Base-by-base conservation (phyloP, 139 green algal species). In the Micromonas pusilla region DNA sequence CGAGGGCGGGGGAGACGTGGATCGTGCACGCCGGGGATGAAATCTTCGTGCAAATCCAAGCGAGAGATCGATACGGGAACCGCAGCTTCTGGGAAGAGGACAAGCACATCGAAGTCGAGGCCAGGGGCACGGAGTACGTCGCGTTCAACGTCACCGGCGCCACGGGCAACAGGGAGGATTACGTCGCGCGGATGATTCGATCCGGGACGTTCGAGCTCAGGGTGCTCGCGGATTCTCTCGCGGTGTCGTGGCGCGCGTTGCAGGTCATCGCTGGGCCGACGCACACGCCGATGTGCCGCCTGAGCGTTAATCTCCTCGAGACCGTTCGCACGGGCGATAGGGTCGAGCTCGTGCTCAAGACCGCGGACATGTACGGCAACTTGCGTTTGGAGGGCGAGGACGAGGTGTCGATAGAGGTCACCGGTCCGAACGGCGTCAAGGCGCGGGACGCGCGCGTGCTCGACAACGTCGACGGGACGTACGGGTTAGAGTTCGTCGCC, bases 361-460 rank as follows among this genome's bases (percentile, higher is more conserved):
- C 72, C 21, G 72, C 62, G 36, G 72, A 78, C 53, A 26, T 32
- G 53, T 70, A 70, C 38, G 72, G 45, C 0, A 78, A 78, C 52
- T 30, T 71, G 26, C 45, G 72, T 20, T 26, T 70, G 26, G 23
- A 62, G 5, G 72, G 72, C 32, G 72, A 37, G 20, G 72, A 78
- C 33, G 30, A 23, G 5, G 52, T 78, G 36, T 31, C 68, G 33
- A 4, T 70, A 26, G 54, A 31, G 52, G 21, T 78, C 31, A 13
- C 52, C 38, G 72, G 72, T 52, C 72, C 72, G 3, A 52, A 52
- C 57, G 52, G 52, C 0, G 36, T 39, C 1, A 38, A 30, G 34
- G 72, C 72, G 21, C 52, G 72, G n/a, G 33, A 38, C 26, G 72
- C 30, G 34, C 52, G 20, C 1, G 72, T 78, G 25, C 19, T 36